Conservation (phyloP, 2,329 filamentous ascomycete genomes). For the Claviceps sp. region DNA sequence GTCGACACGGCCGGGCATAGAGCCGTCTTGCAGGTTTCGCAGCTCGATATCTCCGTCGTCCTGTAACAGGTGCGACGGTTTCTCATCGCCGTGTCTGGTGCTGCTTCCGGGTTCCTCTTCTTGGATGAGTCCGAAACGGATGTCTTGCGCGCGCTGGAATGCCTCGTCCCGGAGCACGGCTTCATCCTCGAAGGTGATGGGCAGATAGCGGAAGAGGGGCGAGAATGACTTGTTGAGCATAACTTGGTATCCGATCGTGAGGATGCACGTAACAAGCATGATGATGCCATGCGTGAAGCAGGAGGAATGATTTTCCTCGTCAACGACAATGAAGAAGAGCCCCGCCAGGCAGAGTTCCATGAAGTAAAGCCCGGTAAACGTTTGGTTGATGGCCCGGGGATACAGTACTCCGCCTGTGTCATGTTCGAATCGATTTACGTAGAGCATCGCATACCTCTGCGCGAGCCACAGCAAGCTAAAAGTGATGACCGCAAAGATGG, state of each 20-base stretch:
- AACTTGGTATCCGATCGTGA: constrained; percentile 68
- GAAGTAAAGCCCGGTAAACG: constrained; percentile 87
- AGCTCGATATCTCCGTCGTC: constrained; percentile 27
- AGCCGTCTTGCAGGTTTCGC: constrained; percentile 21
- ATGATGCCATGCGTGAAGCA: constrained; percentile 68
- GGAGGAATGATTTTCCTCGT: constrained; percentile 37
- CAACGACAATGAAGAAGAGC: constrained; percentile 66
- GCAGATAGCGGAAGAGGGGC: constrained; percentile 76
- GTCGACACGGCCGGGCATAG: constrained; percentile 7
- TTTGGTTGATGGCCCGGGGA: constrained; percentile 84
- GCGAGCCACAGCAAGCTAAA: constrained; percentile 88
- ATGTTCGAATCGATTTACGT: constrained; percentile 76
- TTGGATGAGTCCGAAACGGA: constrained; percentile 48
- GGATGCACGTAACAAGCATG: constrained; percentile 63
- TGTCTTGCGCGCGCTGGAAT: constrained; percentile 67
- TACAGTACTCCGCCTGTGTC: constrained; percentile 92
- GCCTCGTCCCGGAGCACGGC: constrained; percentile 82
- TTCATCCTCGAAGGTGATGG: constrained; percentile 91
- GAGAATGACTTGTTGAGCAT: constrained; percentile 73
- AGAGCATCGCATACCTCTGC: constrained; percentile 92
- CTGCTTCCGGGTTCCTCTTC: constrained; percentile 28
- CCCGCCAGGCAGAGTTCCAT: constrained; percentile 88
- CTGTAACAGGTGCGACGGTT: constrained; percentile 14
- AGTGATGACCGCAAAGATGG: constrained; percentile 85
- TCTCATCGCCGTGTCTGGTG: constrained; percentile 15